These are phyloP conservation scores for Quercus alba DNA, from an alignment of 306 rosid genomes.

Conservation along the genomic window DNA sequence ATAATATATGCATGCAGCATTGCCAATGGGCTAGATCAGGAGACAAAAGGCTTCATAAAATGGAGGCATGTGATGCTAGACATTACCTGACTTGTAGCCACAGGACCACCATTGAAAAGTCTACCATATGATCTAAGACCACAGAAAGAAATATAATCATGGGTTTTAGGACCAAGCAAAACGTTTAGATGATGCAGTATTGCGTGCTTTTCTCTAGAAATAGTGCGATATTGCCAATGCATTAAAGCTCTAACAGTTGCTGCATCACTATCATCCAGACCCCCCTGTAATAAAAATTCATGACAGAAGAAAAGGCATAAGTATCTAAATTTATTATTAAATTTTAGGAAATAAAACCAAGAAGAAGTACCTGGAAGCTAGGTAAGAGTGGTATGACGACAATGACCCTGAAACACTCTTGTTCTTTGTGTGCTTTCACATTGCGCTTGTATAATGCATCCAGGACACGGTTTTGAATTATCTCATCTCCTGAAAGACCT, in stretches of 20 bases:
- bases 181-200: conserved; percentile 70
- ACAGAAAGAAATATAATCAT: conserved; percentile 86
- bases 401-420: conserved; percentile 79
- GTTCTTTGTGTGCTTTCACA: conserved; percentile 72
- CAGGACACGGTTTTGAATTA: conserved; percentile 81
- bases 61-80: background rate
- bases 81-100: conserved; percentile 92
- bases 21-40: background rate
- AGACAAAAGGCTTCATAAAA: background rate
- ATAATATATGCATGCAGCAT: background rate
- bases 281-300: conserved; percentile 62
- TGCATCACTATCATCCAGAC: conserved; percentile 93
- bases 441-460: conserved; percentile 77
- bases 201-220: conserved; percentile 79
- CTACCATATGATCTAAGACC: conserved; percentile 88
- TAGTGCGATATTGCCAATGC: conserved; percentile 98
- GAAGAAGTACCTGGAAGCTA: conserved; percentile 80
- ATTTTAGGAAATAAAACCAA: conserved; percentile 18
- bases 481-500: conserved; percentile 87
- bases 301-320: background rate
- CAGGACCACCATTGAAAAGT: conserved; percentile 75
- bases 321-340: background rate
- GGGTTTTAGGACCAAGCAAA: conserved; percentile 66
- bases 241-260: conserved; percentile 98
- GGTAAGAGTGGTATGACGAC: conserved; percentile 94